These are phyloP conservation scores for Lomentospora prolificans DNA, from an alignment of 2,329 filamentous ascomycete genomes.

Conservation along the genomic window DNA sequence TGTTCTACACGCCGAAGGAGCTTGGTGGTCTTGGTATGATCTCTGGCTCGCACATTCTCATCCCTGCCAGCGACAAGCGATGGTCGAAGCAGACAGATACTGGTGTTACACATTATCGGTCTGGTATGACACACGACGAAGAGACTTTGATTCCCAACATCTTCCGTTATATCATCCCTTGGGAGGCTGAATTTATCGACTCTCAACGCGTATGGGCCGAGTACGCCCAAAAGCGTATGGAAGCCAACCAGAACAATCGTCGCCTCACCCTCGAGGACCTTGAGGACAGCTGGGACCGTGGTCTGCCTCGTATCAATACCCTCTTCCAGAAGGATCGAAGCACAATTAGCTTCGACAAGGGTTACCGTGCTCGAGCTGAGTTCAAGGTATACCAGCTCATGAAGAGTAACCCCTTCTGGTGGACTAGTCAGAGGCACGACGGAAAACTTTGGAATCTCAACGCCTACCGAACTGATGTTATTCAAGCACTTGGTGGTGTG, in stretches of 20 bases:
- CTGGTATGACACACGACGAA: conserved; percentile 96
- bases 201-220: conserved; percentile 99
- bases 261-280: conserved; percentile 90
- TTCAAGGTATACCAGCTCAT: conserved; percentile 98
- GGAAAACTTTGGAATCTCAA: conserved; percentile 97
- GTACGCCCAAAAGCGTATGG: conserved; percentile 93
- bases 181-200: conserved; percentile 98
- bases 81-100: conserved; percentile 98
- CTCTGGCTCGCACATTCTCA: conserved; percentile 94
- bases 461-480: conserved; percentile 90
- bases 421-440: conserved; percentile 95
- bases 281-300: conserved; percentile 97
- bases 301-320: conserved; percentile 94
- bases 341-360: conserved; percentile 96
- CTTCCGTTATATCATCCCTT: conserved; percentile 97
- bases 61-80: conserved; percentile 92
- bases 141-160: conserved; percentile 98
- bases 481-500: conserved; percentile 90
- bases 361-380: conserved; percentile 87
- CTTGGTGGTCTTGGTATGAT: conserved; percentile 97
- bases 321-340: conserved; percentile 98
- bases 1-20: conserved; percentile 98
- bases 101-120: conserved; percentile 91
- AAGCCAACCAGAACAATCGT: conserved; percentile 95
- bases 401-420: conserved; percentile 99